Percentiles rank a stretch among this genome's conserved stretches.
Evolutionary conservation across 805 yeast genomes (phyloP).

Genomic region (Cyberlindnera meyerae): DNA sequence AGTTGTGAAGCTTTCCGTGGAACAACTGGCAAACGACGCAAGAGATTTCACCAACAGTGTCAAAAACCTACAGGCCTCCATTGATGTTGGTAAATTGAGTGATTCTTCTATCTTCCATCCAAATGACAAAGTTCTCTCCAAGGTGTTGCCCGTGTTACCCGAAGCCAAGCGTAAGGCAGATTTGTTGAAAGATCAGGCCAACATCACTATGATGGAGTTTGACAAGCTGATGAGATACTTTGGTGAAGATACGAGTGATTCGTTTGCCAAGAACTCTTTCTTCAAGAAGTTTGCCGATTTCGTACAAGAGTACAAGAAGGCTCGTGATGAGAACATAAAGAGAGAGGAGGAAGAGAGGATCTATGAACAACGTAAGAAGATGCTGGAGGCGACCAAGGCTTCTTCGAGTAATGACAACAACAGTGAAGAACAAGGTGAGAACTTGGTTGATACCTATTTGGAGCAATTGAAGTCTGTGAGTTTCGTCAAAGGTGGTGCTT

Average conservation of each 20-base stretch:
- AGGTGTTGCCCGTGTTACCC: slow-evolving; percentile 47
- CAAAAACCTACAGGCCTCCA: slow-evolving; percentile 45
- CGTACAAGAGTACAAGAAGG: slow-evolving; percentile 55
- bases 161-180: slow-evolving; percentile 52
- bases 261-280: slow-evolving; percentile 52
- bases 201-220: slow-evolving; percentile 45
- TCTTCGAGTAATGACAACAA: slow-evolving; percentile 29
- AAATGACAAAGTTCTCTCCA: slow-evolving; percentile 51
- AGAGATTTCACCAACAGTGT: slow-evolving; percentile 47
- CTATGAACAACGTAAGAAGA: slow-evolving; percentile 57
- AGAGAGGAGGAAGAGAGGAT: slow-evolving; percentile 64
- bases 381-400: slow-evolving; percentile 38
- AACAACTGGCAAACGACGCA: slow-evolving; percentile 56
- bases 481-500: slow-evolving; percentile 68
- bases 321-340: slow-evolving; percentile 58
- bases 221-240: slow-evolving; percentile 60
- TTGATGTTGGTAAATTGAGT: slow-evolving; percentile 61
- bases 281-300: slow-evolving; percentile 59
- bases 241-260: slow-evolving; percentile 60
- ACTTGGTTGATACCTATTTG: slow-evolving; percentile 78
- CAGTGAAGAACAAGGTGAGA: slow-evolving; percentile 34
- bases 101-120: slow-evolving; percentile 63
- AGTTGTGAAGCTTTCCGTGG: slow-evolving; percentile 58
- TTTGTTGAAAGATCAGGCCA: slow-evolving; percentile 45
- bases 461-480: slow-evolving; percentile 87